Conservation (phyloP, 164 flowering plant species). For the Protea cynaroides region DNA sequence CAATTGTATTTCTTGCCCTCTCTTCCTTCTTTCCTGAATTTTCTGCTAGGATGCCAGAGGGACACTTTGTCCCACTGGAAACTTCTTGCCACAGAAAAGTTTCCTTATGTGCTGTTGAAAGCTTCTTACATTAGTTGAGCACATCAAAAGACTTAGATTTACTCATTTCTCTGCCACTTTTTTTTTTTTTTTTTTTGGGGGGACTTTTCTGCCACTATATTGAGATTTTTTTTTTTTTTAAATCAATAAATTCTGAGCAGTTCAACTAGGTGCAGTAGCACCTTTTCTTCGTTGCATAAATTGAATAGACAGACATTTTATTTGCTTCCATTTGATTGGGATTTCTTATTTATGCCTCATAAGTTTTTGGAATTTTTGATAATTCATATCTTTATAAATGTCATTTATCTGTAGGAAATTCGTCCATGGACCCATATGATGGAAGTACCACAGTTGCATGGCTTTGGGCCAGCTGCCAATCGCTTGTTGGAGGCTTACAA, state of each 20-base stretch:
- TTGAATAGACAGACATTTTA: no score
- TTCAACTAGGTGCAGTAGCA: no score
- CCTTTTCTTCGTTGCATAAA: no score
- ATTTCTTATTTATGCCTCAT: neutral
- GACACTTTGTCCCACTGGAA: neutral
- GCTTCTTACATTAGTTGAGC: neutral
- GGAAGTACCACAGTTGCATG: constrained; percentile 99
- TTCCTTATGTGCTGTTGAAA: neutral
- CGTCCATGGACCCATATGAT: constrained; percentile 99
- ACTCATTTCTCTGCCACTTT: neutral
- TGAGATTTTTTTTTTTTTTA: no score
- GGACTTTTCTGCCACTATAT: no score
- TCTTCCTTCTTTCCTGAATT: no score
- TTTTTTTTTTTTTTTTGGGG: neutral
- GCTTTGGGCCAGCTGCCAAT: constrained; percentile 98
- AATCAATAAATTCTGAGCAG: no score
- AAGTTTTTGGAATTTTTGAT: neutral
- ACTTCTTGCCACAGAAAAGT: neutral
- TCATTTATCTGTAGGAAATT: constrained; percentile 53
- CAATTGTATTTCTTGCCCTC: no score
- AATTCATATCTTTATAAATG: neutral
- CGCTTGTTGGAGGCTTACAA: constrained; percentile 92
- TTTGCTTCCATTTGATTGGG: no score
- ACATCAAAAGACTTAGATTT: neutral
- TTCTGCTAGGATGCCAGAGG: no score